Percentiles rank a stretch among this genome's conserved stretches.
Conservation (phyloP, 2,329 filamentous ascomycete genomes). For the Cytospora schulzeri region DNA sequence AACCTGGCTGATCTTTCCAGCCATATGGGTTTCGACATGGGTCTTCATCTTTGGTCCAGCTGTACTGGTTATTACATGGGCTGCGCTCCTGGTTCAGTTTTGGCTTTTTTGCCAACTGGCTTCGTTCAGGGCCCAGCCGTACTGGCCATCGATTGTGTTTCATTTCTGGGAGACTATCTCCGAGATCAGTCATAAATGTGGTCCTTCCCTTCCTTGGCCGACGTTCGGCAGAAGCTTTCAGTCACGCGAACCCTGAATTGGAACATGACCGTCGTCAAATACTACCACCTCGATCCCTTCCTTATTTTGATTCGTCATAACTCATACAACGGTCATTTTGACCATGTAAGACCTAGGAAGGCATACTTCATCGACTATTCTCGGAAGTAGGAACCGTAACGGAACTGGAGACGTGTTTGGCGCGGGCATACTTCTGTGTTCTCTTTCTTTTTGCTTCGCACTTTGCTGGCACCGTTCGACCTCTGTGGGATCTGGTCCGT, state of each 20-base stretch:
- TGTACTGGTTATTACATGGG: background rate
- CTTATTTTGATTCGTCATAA: background rate
- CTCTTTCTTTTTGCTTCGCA: too few species aligned
- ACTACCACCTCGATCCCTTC: background rate
- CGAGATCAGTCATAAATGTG: background rate
- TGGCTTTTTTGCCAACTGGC: background rate
- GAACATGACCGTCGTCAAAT: background rate
- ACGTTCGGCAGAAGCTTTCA: background rate
- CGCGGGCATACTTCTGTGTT: too few species aligned
- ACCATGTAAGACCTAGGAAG: background rate
- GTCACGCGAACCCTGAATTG: background rate
- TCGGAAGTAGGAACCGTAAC: background rate
- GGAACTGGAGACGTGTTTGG: background rate
- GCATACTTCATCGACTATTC: background rate
- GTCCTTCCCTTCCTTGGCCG: background rate
- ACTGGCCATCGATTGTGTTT: background rate
- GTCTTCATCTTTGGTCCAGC: too few species aligned
- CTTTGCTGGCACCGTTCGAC: background rate
- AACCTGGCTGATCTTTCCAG: background rate
- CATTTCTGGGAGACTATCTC: background rate
- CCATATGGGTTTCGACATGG: background rate
- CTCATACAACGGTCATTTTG: background rate
- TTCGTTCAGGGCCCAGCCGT: background rate
- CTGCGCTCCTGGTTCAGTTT: background rate
- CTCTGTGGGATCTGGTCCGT: background rate